Conservation (phyloP, 306 rosid genomes). For the cucumber (Cucumis sativus) region Cucumber_9930_V3 NC_026659.2:833501-834000, state of each 20-base stretch:
- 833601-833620: no score
- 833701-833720: constrained; percentile 18
- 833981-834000: no score
- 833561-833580: no score
- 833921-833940: no score
- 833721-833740: constrained; percentile 19
- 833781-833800: constrained; percentile 20
- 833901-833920: no score
- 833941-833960: no score
- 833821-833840: constrained; percentile 21
- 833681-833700: background rate
- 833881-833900: background rate
- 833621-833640: background rate
- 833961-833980: no score
- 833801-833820: constrained; percentile 20
- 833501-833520: no score
- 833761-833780: constrained; percentile 21
- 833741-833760: constrained; percentile 6
- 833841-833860: background rate
- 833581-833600: no score
- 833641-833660: background rate
- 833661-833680: background rate
- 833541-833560: no score
- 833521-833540: no score
- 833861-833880: background rate